Evolutionary conservation across 2,329 filamentous ascomycete species (phyloP).

Genomic region (Colletotrichum horii): DNA sequence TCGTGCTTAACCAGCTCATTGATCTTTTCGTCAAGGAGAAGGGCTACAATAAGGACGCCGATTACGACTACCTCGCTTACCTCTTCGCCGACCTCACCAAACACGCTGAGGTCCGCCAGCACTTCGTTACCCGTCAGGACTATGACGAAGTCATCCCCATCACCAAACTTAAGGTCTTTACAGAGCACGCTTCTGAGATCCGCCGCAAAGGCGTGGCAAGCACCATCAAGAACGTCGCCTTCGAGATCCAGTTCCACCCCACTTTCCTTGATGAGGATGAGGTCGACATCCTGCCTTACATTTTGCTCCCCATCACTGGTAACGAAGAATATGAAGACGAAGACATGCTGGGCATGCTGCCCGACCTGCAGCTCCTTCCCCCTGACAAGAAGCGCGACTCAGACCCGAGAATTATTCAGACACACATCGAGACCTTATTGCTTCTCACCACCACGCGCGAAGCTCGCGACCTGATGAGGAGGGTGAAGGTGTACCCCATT

Average conservation of each 20-base stretch:
- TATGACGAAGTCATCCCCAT: conserved; percentile 89
- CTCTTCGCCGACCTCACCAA: conserved; percentile 93
- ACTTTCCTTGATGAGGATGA: conserved; percentile 73
- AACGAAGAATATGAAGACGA: conserved; percentile 88
- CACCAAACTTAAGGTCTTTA: conserved; percentile 93
- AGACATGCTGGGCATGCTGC: conserved; percentile 84
- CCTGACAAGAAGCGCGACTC: conserved; percentile 87
- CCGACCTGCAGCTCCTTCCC: conserved; percentile 87
- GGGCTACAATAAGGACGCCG: conserved; percentile 83
- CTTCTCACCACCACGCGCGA: conserved; percentile 80
- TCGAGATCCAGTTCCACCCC: conserved; percentile 77
- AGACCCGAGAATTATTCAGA: conserved; percentile 78
- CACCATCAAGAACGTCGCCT: conserved; percentile 92
- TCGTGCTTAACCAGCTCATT: conserved; percentile 87
- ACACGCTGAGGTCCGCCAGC: conserved; percentile 74
- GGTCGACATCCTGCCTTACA: conserved; percentile 84
- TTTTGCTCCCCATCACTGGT: conserved; percentile 86
- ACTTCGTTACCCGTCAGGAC: conserved; percentile 74
- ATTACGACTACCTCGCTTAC: conserved; percentile 94
- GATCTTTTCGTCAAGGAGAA: conserved; percentile 94
- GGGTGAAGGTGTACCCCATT: conserved; percentile 86
- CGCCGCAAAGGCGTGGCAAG: conserved; percentile 93
- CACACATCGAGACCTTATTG: conserved; percentile 87
- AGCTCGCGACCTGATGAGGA: conserved; percentile 76
- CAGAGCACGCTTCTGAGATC: conserved; percentile 83